Conservation (phyloP, 2,329 filamentous ascomycete genomes). For the Botrytis paeoniae region DNA sequence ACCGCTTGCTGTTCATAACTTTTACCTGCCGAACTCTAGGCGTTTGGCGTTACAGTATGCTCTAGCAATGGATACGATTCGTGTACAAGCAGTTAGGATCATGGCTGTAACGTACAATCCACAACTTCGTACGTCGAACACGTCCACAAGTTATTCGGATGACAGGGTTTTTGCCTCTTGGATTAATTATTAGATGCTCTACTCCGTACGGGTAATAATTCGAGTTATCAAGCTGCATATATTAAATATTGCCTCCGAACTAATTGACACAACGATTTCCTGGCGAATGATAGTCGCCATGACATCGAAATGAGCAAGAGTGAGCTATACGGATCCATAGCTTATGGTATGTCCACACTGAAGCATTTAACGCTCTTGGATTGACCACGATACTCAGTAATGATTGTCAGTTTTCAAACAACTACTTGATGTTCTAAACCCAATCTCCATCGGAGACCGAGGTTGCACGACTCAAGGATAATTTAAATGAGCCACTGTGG, state of each 20-base stretch:
- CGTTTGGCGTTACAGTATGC: background rate
- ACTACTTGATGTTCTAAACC: background rate
- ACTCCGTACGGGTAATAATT: background rate
- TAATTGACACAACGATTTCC: background rate
- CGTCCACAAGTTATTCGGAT: background rate
- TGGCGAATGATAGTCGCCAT: background rate
- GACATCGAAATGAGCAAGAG: background rate
- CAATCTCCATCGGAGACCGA: background rate
- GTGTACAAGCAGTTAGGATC: conserved; percentile 8
- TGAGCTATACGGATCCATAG: background rate
- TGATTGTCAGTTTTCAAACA: background rate
- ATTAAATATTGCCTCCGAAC: background rate
- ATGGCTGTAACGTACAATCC: conserved; percentile 4
- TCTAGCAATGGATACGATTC: conserved; percentile 1
- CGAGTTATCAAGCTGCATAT: background rate
- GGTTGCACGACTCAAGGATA: background rate
- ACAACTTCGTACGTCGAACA: background rate
- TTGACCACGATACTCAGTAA: background rate
- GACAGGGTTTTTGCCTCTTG: background rate
- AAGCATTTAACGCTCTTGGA: background rate
- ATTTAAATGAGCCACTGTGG: background rate
- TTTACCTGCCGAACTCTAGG: background rate
- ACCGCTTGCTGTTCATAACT: background rate
- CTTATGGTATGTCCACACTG: background rate
- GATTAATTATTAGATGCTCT: background rate